These are phyloP conservation scores for Glomus cerebriforme DNA, from an alignment of 192 early-diverging fungal species.

Conservation along the genomic window DNA sequence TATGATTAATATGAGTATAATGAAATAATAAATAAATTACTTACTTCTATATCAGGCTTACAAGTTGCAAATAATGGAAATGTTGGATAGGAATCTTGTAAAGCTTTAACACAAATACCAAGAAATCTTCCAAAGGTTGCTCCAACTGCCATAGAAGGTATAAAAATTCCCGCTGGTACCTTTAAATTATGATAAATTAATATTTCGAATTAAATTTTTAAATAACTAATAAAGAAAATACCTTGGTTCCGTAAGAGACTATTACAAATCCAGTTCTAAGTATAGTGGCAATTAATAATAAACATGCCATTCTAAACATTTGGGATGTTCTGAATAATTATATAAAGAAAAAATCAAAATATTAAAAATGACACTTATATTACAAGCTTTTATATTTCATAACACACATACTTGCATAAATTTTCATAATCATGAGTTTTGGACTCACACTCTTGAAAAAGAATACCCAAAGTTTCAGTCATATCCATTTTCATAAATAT, in stretches of 20 bases:
- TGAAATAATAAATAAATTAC: background rate
- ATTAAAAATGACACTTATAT: background rate
- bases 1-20: background rate
- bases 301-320: slow-evolving; percentile 42
- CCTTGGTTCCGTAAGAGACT: slow-evolving; percentile 57
- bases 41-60: slow-evolving; percentile 61
- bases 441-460: slow-evolving; percentile 75
- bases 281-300: slow-evolving; percentile 57
- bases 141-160: slow-evolving; percentile 95
- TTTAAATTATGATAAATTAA: slow-evolving; percentile 28
- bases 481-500: slow-evolving; percentile 82
- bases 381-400: background rate
- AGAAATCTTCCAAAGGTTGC: slow-evolving; percentile 88
- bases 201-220: background rate
- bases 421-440: slow-evolving; percentile 59
- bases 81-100: slow-evolving; percentile 64
- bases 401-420: slow-evolving; percentile 59
- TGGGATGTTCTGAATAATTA: slow-evolving; percentile 20
- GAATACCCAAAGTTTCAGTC: slow-evolving; percentile 76
- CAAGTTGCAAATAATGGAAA: slow-evolving; percentile 76
- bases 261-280: slow-evolving; percentile 58
- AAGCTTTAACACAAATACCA: slow-evolving; percentile 76
- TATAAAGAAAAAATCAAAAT: background rate
- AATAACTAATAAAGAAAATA: background rate
- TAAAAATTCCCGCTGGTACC: slow-evolving; percentile 89